These are phyloP conservation scores for Microglena sp. DNA, from an alignment of 139 green algal genomes.

Conservation along the genomic window DNA sequence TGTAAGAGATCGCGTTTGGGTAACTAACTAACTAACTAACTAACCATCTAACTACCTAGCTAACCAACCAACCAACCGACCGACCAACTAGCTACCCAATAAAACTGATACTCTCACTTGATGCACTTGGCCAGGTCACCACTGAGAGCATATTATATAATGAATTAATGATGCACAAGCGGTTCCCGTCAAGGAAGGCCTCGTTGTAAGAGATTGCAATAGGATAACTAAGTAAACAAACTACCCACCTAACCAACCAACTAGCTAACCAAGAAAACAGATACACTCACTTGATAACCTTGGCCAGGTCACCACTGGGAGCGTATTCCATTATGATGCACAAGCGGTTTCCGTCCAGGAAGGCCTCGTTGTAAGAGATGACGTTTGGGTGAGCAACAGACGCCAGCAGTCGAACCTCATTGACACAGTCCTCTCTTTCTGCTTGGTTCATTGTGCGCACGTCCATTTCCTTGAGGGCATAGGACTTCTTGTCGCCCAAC, in stretches of 20 bases:
- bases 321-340: conserved; percentile 79
- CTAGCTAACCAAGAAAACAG: no score
- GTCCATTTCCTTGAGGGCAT: conserved; percentile 75
- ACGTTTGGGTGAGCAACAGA: conserved; percentile 47
- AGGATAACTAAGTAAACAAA: no score
- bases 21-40: no score
- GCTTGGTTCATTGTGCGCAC: conserved; percentile 48
- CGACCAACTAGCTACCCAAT: no score
- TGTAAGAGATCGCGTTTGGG: no score
- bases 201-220: conserved; percentile 54
- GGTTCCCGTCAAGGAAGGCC: conserved; percentile 59
- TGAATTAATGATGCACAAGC: no score
- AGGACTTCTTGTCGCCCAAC: conserved; percentile 48
- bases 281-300: conserved; percentile 48
- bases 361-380: conserved; percentile 59
- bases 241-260: no score
- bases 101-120: no score
- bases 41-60: no score
- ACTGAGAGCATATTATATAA: no score
- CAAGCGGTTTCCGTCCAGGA: conserved; percentile 41
- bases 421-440: conserved; percentile 58
- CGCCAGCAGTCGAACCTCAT: conserved; percentile 71
- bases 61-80: no score
- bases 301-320: conserved; percentile 46
- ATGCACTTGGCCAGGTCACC: no score